phyloP scores from a whole-genome alignment of 148 eudicot species.

The Amaranthus hypochondriacus region DNA sequence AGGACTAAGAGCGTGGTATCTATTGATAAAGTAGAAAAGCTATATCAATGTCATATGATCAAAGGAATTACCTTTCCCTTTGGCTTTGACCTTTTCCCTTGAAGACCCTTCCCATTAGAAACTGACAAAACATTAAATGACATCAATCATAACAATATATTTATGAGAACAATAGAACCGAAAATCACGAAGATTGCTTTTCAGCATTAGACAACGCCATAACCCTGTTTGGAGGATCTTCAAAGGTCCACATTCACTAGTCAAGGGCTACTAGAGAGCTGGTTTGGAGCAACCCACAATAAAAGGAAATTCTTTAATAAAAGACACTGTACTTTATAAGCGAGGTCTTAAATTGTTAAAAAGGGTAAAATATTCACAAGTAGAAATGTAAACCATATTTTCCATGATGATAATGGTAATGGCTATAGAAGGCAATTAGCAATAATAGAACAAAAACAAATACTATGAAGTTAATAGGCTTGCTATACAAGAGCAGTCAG shows the following conservation, averaged over 20 bases:
- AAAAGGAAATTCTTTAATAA: not conserved
- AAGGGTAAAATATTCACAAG: too few species aligned
- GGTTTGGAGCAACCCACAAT: not conserved
- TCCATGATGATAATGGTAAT: not conserved
- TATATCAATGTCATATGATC: conserved; percentile 6
- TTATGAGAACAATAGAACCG: not conserved
- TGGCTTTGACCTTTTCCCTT: conserved; percentile 53
- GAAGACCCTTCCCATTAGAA: conserved; percentile 68
- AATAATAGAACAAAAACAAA: not conserved
- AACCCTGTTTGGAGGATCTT: not conserved
- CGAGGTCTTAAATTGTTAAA: too few species aligned
- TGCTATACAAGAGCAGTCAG: too few species aligned
- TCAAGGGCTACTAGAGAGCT: not conserved
- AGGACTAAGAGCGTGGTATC: conserved; percentile 12
- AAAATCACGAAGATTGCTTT: not conserved
- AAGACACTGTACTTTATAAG: not conserved
- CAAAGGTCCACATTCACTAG: not conserved
- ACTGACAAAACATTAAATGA: conserved; percentile 34
- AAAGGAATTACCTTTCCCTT: conserved; percentile 62
- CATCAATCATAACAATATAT: not conserved
- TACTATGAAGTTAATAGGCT: too few species aligned
- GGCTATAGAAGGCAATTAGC: not conserved
- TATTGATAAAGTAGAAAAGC: not conserved
- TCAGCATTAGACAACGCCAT: not conserved
- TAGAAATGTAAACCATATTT: not conserved